Evolutionary conservation across 2,329 filamentous ascomycete genomes (phyloP), one percentile per base, ranked within the genome.

Genomic region (Dothideomycetidae sp.): DNA sequence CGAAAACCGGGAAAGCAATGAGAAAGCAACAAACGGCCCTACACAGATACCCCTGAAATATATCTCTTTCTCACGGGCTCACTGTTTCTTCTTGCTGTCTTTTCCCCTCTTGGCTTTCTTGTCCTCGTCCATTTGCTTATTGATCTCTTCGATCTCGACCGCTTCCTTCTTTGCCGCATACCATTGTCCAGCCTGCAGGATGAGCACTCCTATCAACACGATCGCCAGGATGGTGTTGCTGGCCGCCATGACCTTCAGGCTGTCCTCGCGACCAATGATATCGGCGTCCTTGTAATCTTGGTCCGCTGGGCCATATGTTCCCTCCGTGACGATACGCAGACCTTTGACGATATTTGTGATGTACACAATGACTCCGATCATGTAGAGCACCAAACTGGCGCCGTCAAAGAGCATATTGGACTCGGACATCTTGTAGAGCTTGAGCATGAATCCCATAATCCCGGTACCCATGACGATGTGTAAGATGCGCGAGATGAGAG

Each of bases 291-390:
- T 58, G 39, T 41, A 62, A 56, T 63, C 43, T 1, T 41, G 35
- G 9, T 57, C 41, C 5, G 48, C 51, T 3, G 57, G 59, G 1
- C 71, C 73, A 42, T 78, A 92, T 41, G 73, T 63, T 23, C 81
- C 82, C 4, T 71, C 72, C 42, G 73, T 82, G 29, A 94, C 80
- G 42, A 88, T 78, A 46, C 86, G 70, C 56, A 98, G 70, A 3
- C 88, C 90, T 67, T 93, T 93, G 56, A 96, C 79, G 52, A 96
- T 93, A 61, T 98, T 98, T 50, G 86, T 79, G 47, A 93, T 74
- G 61, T 96, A 98, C 50, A 98, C 81, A 33, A 85, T 83, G 37
- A 92, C 75, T 43, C 84, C 90, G 51, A 90, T 84, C 64, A 81
- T 75, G 60, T 82, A 83, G 19, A 83, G 67, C 26, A 79, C 76